These are phyloP conservation scores for Maudiozyma turicensis DNA, from an alignment of 805 yeast species.

Conservation along the genomic window DNA sequence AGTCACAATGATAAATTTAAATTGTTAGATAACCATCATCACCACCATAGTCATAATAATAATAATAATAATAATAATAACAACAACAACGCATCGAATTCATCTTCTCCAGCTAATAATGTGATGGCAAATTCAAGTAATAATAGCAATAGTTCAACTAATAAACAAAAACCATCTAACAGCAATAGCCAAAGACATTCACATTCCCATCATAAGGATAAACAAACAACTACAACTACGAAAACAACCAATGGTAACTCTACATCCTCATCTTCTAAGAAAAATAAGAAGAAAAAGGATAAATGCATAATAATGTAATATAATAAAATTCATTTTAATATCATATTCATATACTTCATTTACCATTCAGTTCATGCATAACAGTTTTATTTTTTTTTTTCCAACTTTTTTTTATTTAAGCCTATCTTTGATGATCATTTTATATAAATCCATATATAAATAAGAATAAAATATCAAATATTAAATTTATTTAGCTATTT, in stretches of 20 bases:
- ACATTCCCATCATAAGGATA: neutral
- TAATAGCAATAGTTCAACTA: neutral
- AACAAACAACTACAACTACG: neutral
- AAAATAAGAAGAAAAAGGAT: slow-evolving; percentile 10
- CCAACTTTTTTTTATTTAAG: too few species aligned
- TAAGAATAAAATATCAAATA: too few species aligned
- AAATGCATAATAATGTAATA: slow-evolving; percentile 19
- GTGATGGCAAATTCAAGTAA: neutral
- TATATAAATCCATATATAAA: too few species aligned
- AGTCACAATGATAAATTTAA: neutral
- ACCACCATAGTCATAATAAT: neutral
- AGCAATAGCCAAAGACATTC: neutral
- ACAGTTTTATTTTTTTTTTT: too few species aligned
- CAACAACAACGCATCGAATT: neutral
- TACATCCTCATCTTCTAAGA: slow-evolving; percentile 4
- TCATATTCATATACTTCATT: neutral
- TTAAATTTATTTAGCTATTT: too few species aligned
- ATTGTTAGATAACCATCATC: neutral
- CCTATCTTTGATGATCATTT: too few species aligned
- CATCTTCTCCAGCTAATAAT: neutral
- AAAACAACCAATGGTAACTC: neutral
- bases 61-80: too few species aligned
- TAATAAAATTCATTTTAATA: too few species aligned
- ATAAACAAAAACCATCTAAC: neutral
- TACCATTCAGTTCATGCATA: neutral